Evolutionary conservation across 805 yeast species (phyloP).

Genomic region (Starmerella etchellsii): DNA sequence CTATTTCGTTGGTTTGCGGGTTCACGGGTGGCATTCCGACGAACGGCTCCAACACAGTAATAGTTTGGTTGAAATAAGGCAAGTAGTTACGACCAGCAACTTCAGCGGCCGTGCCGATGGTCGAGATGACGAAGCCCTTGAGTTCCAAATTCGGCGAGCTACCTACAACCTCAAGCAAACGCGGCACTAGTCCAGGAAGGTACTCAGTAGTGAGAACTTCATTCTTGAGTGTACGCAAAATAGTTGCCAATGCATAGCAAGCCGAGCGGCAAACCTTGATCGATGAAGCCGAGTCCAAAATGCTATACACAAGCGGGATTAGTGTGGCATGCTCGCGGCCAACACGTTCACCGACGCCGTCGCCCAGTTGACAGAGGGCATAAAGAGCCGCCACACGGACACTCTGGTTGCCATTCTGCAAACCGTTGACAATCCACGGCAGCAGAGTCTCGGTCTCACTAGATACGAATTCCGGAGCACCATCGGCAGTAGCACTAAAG

Average conservation of each 20-base stretch:
- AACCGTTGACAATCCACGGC: slow-evolving; percentile 59
- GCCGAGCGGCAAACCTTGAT: slow-evolving; percentile 81
- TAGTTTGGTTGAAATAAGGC: slow-evolving; percentile 75
- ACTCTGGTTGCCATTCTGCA: slow-evolving; percentile 57
- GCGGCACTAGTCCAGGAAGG: slow-evolving; percentile 80
- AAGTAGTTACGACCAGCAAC: slow-evolving; percentile 80
- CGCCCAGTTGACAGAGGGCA: slow-evolving; percentile 62
- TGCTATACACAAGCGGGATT: slow-evolving; percentile 72
- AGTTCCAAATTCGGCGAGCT: slow-evolving; percentile 43
- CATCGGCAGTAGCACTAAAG: slow-evolving; percentile 70
- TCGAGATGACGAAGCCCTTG: slow-evolving; percentile 65
- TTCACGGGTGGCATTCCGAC: slow-evolving; percentile 46
- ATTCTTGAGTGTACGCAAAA: slow-evolving; percentile 80
- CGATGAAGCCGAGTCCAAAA: slow-evolving; percentile 75
- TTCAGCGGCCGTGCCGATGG: slow-evolving; percentile 93
- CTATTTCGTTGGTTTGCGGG: slow-evolving; percentile 71
- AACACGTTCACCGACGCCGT: slow-evolving; percentile 71
- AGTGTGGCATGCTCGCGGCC: slow-evolving; percentile 74
- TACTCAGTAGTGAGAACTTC: slow-evolving; percentile 67
- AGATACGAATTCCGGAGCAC: slow-evolving; percentile 86
- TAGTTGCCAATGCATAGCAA: slow-evolving; percentile 78
- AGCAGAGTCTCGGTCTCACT: slow-evolving; percentile 62
- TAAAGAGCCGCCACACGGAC: slow-evolving; percentile 82
- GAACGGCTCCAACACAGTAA: slow-evolving; percentile 70
- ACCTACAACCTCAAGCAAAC: slow-evolving; percentile 71